Percentiles rank a stretch among this genome's conserved stretches.
These are phyloP conservation scores for Triangularia setosa DNA, from an alignment of 2,329 filamentous ascomycete genomes.

Conservation along the genomic window DNA sequence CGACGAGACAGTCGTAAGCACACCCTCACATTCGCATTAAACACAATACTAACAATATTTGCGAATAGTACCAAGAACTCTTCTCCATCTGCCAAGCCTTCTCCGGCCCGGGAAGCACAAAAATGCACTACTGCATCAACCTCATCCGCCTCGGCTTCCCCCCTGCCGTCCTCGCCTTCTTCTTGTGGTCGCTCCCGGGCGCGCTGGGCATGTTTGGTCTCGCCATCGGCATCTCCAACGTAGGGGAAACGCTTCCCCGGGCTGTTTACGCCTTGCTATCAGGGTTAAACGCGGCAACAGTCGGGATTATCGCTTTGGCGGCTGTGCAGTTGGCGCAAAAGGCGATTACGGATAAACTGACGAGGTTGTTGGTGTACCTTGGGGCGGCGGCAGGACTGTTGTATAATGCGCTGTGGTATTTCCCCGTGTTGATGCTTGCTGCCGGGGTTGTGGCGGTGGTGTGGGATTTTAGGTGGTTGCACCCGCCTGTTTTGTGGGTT, in stretches of 20 bases:
- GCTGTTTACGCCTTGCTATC: slow-evolving; percentile 66
- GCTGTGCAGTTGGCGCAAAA: slow-evolving; percentile 65
- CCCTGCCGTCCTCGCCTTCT: slow-evolving; percentile 55
- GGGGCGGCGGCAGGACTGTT: slow-evolving; percentile 61
- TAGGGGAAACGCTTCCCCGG: slow-evolving; percentile 54
- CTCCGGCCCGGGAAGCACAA: slow-evolving; percentile 65
- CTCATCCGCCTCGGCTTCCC: slow-evolving; percentile 58
- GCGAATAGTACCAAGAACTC: slow-evolving; percentile 61
- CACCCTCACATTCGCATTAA: slow-evolving; percentile 15
- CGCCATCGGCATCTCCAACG: slow-evolving; percentile 59
- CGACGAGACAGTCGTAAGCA: slow-evolving; percentile 55
- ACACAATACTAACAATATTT: background rate
- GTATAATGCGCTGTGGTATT: slow-evolving; percentile 73
- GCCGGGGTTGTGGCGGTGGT: slow-evolving; percentile 50
- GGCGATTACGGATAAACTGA: slow-evolving; percentile 61
- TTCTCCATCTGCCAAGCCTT: slow-evolving; percentile 67
- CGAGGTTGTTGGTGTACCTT: slow-evolving; percentile 60
- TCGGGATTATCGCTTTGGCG: slow-evolving; percentile 67
- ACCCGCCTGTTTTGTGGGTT: slow-evolving; percentile 32
- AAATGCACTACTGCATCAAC: slow-evolving; percentile 67
- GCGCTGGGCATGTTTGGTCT: slow-evolving; percentile 67
- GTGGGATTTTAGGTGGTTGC: slow-evolving; percentile 54
- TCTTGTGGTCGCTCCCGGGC: slow-evolving; percentile 67
- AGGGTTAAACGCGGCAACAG: slow-evolving; percentile 67
- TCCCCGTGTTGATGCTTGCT: slow-evolving; percentile 58